Evolutionary conservation across 768 basidiomycete genomes (phyloP).

Genomic region (Tylopilus balloui): DNA sequence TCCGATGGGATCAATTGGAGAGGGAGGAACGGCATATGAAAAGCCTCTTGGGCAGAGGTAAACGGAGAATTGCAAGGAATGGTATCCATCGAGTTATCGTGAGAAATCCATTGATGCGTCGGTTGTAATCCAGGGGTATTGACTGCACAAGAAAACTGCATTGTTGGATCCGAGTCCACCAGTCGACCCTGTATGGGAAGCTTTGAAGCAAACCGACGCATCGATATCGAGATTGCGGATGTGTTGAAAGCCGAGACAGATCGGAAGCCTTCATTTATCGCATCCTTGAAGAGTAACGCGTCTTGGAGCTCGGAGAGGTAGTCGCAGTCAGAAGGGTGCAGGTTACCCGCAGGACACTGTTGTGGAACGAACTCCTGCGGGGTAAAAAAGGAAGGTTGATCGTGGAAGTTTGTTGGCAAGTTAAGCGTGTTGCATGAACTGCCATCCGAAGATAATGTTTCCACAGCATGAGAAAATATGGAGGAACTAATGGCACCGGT

Average conservation of each 20-base stretch:
- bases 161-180: constrained; percentile 15
- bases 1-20: constrained; percentile 20
- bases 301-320: constrained; percentile 16
- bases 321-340: constrained; percentile 3
- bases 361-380: constrained; percentile 11
- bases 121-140: constrained; percentile 16
- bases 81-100: constrained; percentile 9
- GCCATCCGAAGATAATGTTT: constrained; percentile 1
- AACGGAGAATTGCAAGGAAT: constrained; percentile 11
- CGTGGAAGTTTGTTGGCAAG: constrained; percentile 6
- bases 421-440: not conserved
- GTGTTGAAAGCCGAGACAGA: constrained; percentile 8
- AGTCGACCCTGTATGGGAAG: constrained; percentile 23
- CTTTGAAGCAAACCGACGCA: constrained; percentile 31
- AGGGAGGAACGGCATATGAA: constrained; percentile 26
- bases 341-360: not conserved
- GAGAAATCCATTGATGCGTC: constrained; percentile 12
- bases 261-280: constrained; percentile 10
- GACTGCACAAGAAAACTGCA: constrained; percentile 6
- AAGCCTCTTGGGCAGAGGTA: constrained; percentile 28
- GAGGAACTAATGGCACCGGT: not conserved
- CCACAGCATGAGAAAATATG: constrained; percentile 5
- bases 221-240: constrained; percentile 28
- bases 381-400: constrained; percentile 1
- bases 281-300: constrained; percentile 12